Evolutionary conservation across 345 rosid species (phyloP), one percentile per base, ranked within the genome.

Genomic region (Pelargonium nanum): DNA sequence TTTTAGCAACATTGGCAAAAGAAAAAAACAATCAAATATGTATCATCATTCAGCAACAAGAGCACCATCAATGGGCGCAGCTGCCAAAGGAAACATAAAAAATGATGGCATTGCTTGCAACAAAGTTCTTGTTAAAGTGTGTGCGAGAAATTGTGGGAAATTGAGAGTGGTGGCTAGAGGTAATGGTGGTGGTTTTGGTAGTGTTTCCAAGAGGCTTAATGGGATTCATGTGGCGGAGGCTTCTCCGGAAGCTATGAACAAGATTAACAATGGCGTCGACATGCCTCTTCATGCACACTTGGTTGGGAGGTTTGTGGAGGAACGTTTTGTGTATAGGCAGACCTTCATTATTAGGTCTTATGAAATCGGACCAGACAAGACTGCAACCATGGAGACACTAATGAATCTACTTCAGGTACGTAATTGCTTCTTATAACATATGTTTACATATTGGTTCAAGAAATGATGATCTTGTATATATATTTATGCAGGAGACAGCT

Each of bases 321-420:
- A 76, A 25, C 77, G 78, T 24, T 63, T 73, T 58, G 76, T 77
- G 17, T 85, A 81, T 48, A 61, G 80, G 28, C 86, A 85, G 68
- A 74, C 77, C 24, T 83, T 85, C 66, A 72, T 77, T 13, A 81
- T 85, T 26, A 67, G 92, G 69, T 85, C 88, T 2, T 85, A 85
- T 63, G 91, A 85, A 61, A 81, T 81, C 26, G 91, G 88, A 26
- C 84, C 88, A 0, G 88, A 85, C 68, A 80, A 83, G 60, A 83
- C 85, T 0, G 92, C 92, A 16, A 79, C 92, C 63, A 81, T 85
- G 81, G 92, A 83, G 63, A 85, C 86, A 5, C 57, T 83, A 13
- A 79, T 83, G 88, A 85, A 85, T 67, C 92, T 81, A 45, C 79
- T 85, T 15, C 88, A 85, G 79, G 88, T 85, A n/a, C n/a, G n/a